Conservation (phyloP, 2,329 filamentous ascomycete genomes). For the Claviceps cyperi region DNA sequence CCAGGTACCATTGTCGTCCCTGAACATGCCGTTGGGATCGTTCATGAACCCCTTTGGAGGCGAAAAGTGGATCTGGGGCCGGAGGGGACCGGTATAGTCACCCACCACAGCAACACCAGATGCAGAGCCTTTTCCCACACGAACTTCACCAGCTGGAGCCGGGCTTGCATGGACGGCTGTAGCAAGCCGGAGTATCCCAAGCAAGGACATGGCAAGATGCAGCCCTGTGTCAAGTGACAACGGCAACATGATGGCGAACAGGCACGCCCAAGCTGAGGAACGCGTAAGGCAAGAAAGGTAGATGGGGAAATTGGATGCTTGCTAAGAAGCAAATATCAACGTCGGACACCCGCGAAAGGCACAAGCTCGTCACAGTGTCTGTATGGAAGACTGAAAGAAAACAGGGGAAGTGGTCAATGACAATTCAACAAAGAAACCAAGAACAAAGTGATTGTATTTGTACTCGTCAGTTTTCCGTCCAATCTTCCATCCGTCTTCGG, state of each 20-base stretch:
- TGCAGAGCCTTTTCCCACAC: conserved; percentile 7
- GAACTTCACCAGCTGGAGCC: background rate
- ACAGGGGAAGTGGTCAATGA: background rate
- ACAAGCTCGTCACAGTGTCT: no score
- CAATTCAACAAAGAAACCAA: background rate
- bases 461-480: background rate
- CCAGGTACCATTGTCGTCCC: conserved; percentile 40
- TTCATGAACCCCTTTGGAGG: conserved; percentile 5
- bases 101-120: conserved; percentile 12
- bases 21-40: conserved; percentile 20
- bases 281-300: no score
- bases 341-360: no score
- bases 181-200: conserved; percentile 1
- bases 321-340: no score
- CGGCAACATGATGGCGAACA: background rate
- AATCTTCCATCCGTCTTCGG: background rate
- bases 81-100: conserved; percentile 9
- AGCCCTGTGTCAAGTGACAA: background rate
- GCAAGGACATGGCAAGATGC: background rate
- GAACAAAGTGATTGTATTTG: background rate
- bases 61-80: conserved; percentile 6
- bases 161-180: background rate
- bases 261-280: background rate
- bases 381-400: background rate
- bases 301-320: no score